Evolutionary conservation across 192 early-diverging fungal species (phyloP).

Genomic region (Podila horticola): DNA sequence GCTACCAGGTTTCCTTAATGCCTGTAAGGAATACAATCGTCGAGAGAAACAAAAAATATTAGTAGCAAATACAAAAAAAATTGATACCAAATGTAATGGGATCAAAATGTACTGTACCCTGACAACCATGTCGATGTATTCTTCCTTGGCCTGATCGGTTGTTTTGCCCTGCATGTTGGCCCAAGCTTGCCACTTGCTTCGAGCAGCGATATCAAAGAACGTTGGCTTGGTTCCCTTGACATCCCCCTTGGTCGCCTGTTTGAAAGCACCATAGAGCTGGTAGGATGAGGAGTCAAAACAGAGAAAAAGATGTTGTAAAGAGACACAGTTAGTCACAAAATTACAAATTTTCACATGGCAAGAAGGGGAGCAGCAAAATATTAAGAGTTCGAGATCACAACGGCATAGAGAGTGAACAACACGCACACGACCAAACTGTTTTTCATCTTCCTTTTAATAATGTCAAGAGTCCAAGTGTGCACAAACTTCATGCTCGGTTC

Average conservation of each 20-base stretch:
- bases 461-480: no score
- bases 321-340: not conserved
- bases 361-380: no score
- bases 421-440: no score
- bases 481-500: no score
- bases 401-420: no score
- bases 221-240: slow-evolving; percentile 33
- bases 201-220: slow-evolving; percentile 36
- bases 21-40: not conserved
- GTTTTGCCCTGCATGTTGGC: slow-evolving; percentile 46
- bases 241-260: slow-evolving; percentile 44
- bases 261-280: slow-evolving; percentile 48
- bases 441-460: no score
- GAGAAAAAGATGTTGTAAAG: not conserved
- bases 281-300: not conserved
- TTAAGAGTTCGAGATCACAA: no score
- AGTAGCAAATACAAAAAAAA: not conserved
- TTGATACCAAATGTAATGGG: not conserved
- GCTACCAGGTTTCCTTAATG: slow-evolving; percentile 27
- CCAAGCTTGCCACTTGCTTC: slow-evolving; percentile 55
- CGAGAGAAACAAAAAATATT: not conserved
- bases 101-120: slow-evolving; percentile 6
- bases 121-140: slow-evolving; percentile 40
- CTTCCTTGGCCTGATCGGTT: slow-evolving; percentile 15
- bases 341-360: not conserved